Conservation (phyloP, 2,329 filamentous ascomycete genomes). For the Calycina marina region DNA sequence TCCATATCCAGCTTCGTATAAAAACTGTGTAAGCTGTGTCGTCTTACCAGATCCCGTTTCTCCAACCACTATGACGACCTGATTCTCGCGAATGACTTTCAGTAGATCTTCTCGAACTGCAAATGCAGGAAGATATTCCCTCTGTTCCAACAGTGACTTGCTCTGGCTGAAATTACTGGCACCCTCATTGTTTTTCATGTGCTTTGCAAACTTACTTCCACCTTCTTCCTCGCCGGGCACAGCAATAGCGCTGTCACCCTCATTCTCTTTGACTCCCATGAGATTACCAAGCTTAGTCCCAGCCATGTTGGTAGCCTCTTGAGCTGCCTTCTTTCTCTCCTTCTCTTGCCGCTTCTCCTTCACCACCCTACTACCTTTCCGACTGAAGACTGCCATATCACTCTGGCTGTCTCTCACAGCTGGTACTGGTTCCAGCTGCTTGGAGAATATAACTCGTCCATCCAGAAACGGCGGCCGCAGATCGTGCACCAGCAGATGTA, state of each 20-base stretch:
- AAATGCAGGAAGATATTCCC: slow-evolving; percentile 89
- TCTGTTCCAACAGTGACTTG: slow-evolving; percentile 79
- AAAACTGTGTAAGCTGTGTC: slow-evolving; percentile 89
- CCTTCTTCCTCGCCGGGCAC: slow-evolving; percentile 54
- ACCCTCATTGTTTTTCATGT: slow-evolving; percentile 75
- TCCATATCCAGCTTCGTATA: slow-evolving; percentile 90
- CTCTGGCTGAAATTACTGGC: slow-evolving; percentile 87
- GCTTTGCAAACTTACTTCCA: slow-evolving; percentile 71
- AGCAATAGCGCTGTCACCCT: slow-evolving; percentile 78
- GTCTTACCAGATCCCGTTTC: slow-evolving; percentile 98
- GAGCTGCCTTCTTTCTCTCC: slow-evolving; percentile 84
- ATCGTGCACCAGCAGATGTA: slow-evolving; percentile 88
- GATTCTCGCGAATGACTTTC: slow-evolving; percentile 86
- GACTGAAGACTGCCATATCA: slow-evolving; percentile 96
- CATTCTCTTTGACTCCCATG: slow-evolving; percentile 88
- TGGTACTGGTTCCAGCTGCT: slow-evolving; percentile 87
- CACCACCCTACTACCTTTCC: slow-evolving; percentile 88
- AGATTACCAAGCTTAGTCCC: slow-evolving; percentile 88
- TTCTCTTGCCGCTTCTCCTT: slow-evolving; percentile 83
- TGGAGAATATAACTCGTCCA: slow-evolving; percentile 90
- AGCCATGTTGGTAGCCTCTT: slow-evolving; percentile 84
- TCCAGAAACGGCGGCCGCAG: slow-evolving; percentile 89
- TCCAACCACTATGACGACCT: slow-evolving; percentile 91
- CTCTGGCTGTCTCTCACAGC: slow-evolving; percentile 89
- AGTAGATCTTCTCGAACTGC: slow-evolving; percentile 88